These are phyloP conservation scores for Tylopilus sp. DNA, from an alignment of 1,284 basidiomycete genomes.

Conservation along the genomic window DNA sequence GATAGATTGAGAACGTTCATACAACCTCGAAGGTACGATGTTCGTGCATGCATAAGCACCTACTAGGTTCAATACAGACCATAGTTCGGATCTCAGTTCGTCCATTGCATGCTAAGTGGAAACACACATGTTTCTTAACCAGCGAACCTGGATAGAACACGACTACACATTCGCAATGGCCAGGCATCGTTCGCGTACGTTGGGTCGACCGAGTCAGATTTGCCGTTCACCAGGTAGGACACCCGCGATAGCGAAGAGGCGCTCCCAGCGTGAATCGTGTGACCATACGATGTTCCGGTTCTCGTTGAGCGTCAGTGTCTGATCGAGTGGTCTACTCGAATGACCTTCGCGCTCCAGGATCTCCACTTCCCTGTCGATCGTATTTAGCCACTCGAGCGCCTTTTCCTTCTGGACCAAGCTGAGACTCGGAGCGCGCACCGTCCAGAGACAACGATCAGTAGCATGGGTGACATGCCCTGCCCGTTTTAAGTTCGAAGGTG, in stretches of 20 bases:
- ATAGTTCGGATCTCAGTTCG: not conserved
- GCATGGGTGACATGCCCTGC: constrained; percentile 68
- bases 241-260: constrained; percentile 35
- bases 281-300: constrained; percentile 52
- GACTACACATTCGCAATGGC: not conserved
- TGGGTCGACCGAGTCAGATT: not conserved
- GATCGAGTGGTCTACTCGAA: constrained; percentile 30
- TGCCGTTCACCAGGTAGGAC: constrained; percentile 29
- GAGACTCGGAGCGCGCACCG: constrained; percentile 36
- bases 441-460: constrained; percentile 53
- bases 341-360: constrained; percentile 41
- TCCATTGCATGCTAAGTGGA: not conserved
- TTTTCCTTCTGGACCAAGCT: constrained; percentile 8
- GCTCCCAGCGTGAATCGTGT: constrained; percentile 49
- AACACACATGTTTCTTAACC: not conserved
- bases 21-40: no score
- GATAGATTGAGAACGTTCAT: no score
- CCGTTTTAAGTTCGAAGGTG: not conserved
- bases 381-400: constrained; percentile 33
- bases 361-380: constrained; percentile 41
- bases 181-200: not conserved
- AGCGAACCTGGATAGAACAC: no score
- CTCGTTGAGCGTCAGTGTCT: constrained; percentile 47
- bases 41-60: no score
- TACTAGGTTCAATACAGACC: not conserved